These are phyloP conservation scores for peach (Prunus persica) DNA, from an alignment of 306 rosid genomes.

Conservation along the genomic window DNA sequence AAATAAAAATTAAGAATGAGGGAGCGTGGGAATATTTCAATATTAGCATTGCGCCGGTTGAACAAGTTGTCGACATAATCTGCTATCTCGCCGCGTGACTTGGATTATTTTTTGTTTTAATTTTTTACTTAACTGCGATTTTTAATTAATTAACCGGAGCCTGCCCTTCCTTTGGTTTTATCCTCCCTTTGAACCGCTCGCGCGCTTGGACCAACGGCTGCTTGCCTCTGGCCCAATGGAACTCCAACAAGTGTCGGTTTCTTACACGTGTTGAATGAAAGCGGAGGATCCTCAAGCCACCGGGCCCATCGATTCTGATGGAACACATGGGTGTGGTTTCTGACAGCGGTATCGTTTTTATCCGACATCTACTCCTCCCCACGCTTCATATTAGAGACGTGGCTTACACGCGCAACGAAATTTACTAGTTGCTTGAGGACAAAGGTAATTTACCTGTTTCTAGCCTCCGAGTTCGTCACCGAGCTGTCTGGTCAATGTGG, in stretches of 20 bases:
- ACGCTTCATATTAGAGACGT: background rate
- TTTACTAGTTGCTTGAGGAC: background rate
- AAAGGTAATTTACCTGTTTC: background rate
- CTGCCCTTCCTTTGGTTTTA: background rate
- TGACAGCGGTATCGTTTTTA: constrained; percentile 14
- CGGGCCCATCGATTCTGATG: background rate
- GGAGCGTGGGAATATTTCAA: background rate
- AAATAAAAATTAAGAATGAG: background rate
- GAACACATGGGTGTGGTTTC: background rate
- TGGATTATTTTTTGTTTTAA: background rate
- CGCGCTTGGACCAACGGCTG: constrained; percentile 10
- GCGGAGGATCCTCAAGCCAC: constrained; percentile 10
- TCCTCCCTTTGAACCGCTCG: constrained; percentile 31
- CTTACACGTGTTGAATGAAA: constrained; percentile 10
- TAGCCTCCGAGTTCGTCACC: background rate
- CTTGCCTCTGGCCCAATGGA: background rate
- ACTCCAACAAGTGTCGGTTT: constrained; percentile 1
- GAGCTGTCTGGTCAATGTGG: background rate
- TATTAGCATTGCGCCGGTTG: background rate
- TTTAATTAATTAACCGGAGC: background rate
- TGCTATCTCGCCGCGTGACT: constrained; percentile 27
- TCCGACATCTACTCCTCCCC: constrained; percentile 10
- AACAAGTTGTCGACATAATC: constrained; percentile 29
- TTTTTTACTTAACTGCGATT: background rate
- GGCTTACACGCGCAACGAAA: background rate